Conservation (phyloP, 2,329 filamentous ascomycete genomes). For the Xylariaceae sp. region DNA sequence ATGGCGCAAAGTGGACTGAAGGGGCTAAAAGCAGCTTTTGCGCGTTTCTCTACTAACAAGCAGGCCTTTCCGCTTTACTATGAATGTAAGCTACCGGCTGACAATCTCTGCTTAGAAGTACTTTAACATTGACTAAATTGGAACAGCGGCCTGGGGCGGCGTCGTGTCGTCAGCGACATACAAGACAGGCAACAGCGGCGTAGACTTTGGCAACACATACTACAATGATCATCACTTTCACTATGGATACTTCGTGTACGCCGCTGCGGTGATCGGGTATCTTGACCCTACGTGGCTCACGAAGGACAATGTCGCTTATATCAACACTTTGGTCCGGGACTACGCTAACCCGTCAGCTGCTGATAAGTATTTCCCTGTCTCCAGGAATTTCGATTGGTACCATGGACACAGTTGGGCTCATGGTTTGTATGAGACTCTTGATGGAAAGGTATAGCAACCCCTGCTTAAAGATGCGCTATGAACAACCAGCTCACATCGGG, state of each 20-base stretch:
- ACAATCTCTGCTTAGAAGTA: not conserved
- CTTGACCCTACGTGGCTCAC: conserved; percentile 72
- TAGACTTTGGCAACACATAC: conserved; percentile 86
- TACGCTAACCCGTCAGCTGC: conserved; percentile 67
- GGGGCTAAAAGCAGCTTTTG: conserved; percentile 63
- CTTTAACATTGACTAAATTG: conserved; percentile 7
- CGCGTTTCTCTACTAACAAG: conserved; percentile 61
- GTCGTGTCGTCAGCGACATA: conserved; percentile 75
- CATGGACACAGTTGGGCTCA: conserved; percentile 94
- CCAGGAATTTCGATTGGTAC: conserved; percentile 86
- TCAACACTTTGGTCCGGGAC: conserved; percentile 82
- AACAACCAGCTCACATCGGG: not conserved
- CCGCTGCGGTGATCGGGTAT: conserved; percentile 77
- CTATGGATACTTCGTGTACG: conserved; percentile 85
- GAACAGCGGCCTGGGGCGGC: conserved; percentile 67
- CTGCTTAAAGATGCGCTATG: not conserved
- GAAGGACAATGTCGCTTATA: conserved; percentile 66
- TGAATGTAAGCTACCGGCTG: conserved; percentile 45
- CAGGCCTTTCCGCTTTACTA: conserved; percentile 65
- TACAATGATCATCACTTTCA: conserved; percentile 77
- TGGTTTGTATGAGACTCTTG: conserved; percentile 64
- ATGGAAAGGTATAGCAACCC: conserved; percentile 58
- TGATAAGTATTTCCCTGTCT: conserved; percentile 77
- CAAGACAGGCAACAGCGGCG: conserved; percentile 60
- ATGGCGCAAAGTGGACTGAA: conserved; percentile 55